Evolutionary conservation across 2,329 filamentous ascomycete genomes (phyloP).

Genomic region (Gnomoniopsis sp.): DNA sequence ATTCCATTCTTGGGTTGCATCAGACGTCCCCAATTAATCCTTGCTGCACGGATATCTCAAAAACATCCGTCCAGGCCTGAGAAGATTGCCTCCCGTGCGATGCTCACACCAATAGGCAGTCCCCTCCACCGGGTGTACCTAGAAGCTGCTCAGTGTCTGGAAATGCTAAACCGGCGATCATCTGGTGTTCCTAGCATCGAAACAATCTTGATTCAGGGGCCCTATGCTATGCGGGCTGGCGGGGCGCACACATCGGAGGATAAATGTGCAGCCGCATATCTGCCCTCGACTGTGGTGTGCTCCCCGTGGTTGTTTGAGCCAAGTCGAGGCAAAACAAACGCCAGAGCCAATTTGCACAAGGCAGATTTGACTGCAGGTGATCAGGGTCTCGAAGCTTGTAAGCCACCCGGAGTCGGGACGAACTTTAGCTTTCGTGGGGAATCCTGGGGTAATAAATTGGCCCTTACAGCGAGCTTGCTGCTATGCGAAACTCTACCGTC

Average conservation of each 20-base stretch:
- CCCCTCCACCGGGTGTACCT: too few relatives aligned
- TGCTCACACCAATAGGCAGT: too few relatives aligned
- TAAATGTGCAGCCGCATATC: neutral
- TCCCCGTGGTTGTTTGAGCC: too few relatives aligned
- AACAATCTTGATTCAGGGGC: neutral
- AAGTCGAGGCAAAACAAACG: too few relatives aligned
- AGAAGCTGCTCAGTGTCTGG: neutral
- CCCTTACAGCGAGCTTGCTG: too few relatives aligned
- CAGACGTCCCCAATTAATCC: neutral
- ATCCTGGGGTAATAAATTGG: too few relatives aligned
- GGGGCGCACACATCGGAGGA: neutral
- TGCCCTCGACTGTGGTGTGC: neutral
- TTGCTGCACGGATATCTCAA: neutral
- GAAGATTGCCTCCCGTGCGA: too few relatives aligned
- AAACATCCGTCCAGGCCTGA: neutral
- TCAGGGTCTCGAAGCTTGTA: too few relatives aligned
- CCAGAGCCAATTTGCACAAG: neutral
- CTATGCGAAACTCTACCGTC: too few relatives aligned
- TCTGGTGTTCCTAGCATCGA: neutral
- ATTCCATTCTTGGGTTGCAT: neutral
- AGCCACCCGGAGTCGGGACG: too few relatives aligned
- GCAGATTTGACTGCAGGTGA: too few relatives aligned
- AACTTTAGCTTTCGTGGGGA: too few relatives aligned
- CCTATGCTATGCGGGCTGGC: neutral
- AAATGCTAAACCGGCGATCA: neutral